Conservation (phyloP, 2,329 filamentous ascomycete species). For the Alternaria panax region DNA sequence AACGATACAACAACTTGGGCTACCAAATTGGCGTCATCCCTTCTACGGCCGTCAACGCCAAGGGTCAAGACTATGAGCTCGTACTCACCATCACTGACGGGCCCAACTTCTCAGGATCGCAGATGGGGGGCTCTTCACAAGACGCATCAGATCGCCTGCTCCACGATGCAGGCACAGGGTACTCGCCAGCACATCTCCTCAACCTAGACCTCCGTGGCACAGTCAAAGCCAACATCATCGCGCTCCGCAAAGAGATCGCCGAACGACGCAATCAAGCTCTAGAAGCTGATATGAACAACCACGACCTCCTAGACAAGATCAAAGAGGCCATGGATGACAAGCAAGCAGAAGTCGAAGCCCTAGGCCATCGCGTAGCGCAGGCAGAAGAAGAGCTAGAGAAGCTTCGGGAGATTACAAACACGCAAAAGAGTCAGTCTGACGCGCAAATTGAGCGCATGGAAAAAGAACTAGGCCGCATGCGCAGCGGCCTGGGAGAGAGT, state of each 20-base stretch:
- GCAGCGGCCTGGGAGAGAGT: conserved; percentile 80
- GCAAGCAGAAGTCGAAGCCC: conserved; percentile 85
- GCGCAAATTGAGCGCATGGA: conserved; percentile 99
- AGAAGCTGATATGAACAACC: conserved; percentile 92
- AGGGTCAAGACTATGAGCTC: conserved; percentile 85
- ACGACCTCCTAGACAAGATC: conserved; percentile 91
- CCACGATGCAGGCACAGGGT: conserved; percentile 81
- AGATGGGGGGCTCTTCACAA: conserved; percentile 56
- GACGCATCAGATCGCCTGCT: conserved; percentile 75
- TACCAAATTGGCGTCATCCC: conserved; percentile 95
- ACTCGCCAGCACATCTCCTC: conserved; percentile 86
- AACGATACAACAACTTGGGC: conserved; percentile 90
- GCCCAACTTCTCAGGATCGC: conserved; percentile 71
- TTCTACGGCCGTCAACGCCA: conserved; percentile 81
- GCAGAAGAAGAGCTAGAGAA: conserved; percentile 95
- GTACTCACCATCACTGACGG: conserved; percentile 79
- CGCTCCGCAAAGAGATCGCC: conserved; percentile 88
- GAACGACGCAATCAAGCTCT: conserved; percentile 82
- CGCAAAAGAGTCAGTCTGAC: conserved; percentile 87
- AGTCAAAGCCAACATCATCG: conserved; percentile 79
- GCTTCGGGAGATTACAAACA: conserved; percentile 84
- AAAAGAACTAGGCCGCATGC: conserved; percentile 95
- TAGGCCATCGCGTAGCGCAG: conserved; percentile 85
- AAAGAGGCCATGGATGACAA: conserved; percentile 98
- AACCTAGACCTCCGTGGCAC: conserved; percentile 86